phyloP scores from a whole-genome alignment of 352 stramenopile genomes.

The Globisporangium parvum region DNA sequence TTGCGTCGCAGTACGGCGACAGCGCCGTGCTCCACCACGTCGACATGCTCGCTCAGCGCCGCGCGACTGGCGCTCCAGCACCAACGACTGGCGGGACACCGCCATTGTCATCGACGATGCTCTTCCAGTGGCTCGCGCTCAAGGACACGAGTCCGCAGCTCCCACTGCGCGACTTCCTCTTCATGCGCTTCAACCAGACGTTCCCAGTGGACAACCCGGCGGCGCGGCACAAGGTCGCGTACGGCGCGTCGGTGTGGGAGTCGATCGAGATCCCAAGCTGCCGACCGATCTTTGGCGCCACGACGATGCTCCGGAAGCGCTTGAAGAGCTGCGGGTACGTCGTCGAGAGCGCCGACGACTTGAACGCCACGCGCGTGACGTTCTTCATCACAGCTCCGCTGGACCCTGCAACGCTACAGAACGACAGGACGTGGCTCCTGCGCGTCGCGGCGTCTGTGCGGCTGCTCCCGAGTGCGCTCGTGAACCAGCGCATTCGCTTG shows the following conservation, averaged over 20 bases:
- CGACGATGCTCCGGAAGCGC: slow-evolving; percentile 35
- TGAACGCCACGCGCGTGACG: slow-evolving; percentile 57
- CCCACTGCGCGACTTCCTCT: slow-evolving; percentile 71
- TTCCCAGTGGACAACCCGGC: slow-evolving; percentile 35
- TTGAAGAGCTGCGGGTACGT: slow-evolving; percentile 71
- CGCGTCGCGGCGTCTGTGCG: slow-evolving; percentile 48
- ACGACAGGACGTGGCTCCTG: slow-evolving; percentile 50
- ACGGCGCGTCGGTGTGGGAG: slow-evolving; percentile 63
- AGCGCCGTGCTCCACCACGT: slow-evolving; percentile 51
- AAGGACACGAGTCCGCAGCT: slow-evolving; percentile 46
- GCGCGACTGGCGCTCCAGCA: neutral
- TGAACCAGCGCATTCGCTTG: slow-evolving; percentile 63
- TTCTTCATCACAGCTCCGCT: slow-evolving; percentile 64
- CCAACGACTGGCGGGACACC: neutral
- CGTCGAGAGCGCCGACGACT: slow-evolving; percentile 63
- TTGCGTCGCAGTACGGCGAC: slow-evolving; percentile 47
- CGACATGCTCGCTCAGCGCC: slow-evolving; percentile 24
- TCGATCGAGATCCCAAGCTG: slow-evolving; percentile 56
- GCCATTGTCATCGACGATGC: slow-evolving; percentile 23
- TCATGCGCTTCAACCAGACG: slow-evolving; percentile 70
- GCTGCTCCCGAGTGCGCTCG: slow-evolving; percentile 55
- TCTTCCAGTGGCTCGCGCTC: slow-evolving; percentile 70
- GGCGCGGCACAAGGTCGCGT: slow-evolving; percentile 15
- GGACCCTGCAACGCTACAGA: slow-evolving; percentile 26
- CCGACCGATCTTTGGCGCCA: slow-evolving; percentile 37